Conservation (phyloP, 768 basidiomycete species). For the Serpula lacrymans region DNA sequence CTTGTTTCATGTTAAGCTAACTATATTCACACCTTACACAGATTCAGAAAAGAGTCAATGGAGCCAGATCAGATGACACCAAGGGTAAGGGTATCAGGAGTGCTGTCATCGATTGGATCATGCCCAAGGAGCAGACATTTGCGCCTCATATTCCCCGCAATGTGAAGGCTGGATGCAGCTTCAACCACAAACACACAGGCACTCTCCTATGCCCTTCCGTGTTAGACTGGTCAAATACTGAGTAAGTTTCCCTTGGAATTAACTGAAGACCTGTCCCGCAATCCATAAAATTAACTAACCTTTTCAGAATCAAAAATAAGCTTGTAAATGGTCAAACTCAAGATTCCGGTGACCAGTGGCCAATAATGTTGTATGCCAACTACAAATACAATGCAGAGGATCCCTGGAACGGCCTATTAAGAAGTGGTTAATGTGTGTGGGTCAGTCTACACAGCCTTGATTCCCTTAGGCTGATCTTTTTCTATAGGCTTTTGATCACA, state of each 20-base stretch:
- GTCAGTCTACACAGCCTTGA: constrained; percentile 6
- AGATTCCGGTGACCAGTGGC: constrained; percentile 14
- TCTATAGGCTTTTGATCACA: constrained; percentile 18
- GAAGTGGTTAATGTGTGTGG: constrained; percentile 17
- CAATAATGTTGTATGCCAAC: constrained; percentile 10
- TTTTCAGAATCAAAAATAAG: constrained; percentile 7
- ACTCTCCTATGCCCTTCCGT: constrained; percentile 14
- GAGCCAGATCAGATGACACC: constrained; percentile 10
- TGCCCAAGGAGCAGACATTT: constrained; percentile 9
- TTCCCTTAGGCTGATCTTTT: constrained; percentile 14
- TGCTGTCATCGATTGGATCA: constrained; percentile 13
- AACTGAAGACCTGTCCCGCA: not conserved
- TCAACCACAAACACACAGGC: constrained; percentile 14
- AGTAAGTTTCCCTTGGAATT: constrained; percentile 10
- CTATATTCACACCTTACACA: too few species aligned
- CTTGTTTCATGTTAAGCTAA: not conserved
- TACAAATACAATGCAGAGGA: constrained; percentile 11
- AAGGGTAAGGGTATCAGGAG: constrained; percentile 5
- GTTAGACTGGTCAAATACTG: constrained; percentile 14
- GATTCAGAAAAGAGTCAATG: constrained; percentile 18
- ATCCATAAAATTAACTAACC: not conserved
- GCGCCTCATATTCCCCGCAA: constrained; percentile 11
- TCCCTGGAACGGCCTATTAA: constrained; percentile 18
- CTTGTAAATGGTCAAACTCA: constrained; percentile 2
- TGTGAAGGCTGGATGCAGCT: constrained; percentile 10